Percentiles rank a stretch among this genome's conserved stretches.
phyloP scores from a whole-genome alignment of 495 filamentous ascomycete species.

The Aspergillus campestris region DNA sequence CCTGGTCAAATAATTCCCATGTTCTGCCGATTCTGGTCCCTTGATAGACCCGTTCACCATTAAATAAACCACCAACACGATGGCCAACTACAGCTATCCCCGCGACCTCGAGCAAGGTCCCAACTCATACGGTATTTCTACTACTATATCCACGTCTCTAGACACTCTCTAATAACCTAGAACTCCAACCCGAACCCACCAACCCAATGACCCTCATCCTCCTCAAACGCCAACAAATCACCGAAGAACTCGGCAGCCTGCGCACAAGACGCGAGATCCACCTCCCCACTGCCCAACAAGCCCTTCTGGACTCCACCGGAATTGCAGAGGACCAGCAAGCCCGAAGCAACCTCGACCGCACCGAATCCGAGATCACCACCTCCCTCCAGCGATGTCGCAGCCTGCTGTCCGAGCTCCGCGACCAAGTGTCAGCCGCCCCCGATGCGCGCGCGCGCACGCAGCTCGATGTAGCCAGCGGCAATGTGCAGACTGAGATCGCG shows the following conservation, averaged over 20 bases:
- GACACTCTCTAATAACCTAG: too few species aligned
- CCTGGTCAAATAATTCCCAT: too few species aligned
- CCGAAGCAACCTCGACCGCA: constrained; percentile 26
- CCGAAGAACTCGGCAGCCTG: constrained; percentile 41
- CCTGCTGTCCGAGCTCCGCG: constrained; percentile 54
- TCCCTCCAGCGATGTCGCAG: constrained; percentile 55
- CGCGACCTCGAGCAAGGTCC: too few species aligned
- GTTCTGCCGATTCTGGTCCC: too few species aligned
- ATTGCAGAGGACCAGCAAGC: constrained; percentile 2
- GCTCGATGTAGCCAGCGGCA: constrained; percentile 57
- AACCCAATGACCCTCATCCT: constrained; percentile 36
- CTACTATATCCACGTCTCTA: too few species aligned
- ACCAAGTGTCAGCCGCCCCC: constrained; percentile 53
- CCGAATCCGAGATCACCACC: constrained; percentile 63
- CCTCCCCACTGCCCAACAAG: constrained; percentile 10
- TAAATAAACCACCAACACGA: too few species aligned
- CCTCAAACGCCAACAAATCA: constrained; percentile 61
- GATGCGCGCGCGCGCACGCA: constrained; percentile 56
- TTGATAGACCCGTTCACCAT: too few species aligned
- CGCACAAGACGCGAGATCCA: constrained; percentile 1
- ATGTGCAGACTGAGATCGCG: constrained; percentile 58
- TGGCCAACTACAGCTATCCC: too few species aligned
- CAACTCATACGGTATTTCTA: too few species aligned
- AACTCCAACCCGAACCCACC: neutral
- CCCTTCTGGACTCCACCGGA: constrained; percentile 8